Evolutionary conservation across 176 grass and related monocot genomes (phyloP), one percentile per base, ranked within the genome.

Genomic region (Panicum miliaceum): DNA sequence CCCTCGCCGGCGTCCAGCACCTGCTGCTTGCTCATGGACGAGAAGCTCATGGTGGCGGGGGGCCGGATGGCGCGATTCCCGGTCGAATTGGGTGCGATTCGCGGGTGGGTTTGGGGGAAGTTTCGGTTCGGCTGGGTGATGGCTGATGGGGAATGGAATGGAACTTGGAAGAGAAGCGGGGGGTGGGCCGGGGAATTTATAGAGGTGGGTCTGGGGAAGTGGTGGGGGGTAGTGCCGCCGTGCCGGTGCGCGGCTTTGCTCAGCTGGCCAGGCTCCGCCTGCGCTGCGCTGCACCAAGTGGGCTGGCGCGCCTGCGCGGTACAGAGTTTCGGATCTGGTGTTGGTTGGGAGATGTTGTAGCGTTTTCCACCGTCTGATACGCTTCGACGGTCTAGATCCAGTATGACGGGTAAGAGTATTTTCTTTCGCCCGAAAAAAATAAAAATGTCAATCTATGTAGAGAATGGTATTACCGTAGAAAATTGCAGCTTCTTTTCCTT

Each of bases 11-110:
- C 26, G 41, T 84, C 74, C 48, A 88, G 62, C 36, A 71, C 79
- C 77, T 85, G 80, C 83, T 96, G 81, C 85, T 90, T 90, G 75
- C 50, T 68, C 84, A 74, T 60, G 1, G 84, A 86, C 4, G 88
- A 86, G 59, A 83, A 86, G 88, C 84, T 83, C 88, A 83, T 85
- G 61, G 41, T 45, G 37, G 58, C 36, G 52, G 12, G 12, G 29
- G 16, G 66, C 18, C 10, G 23, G 29, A 19, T 20, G 68, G 68
- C 6, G 11, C 26, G 36, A 37, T 43, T 14, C 12, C n/a, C 14
- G 12, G 64, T 58, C 36, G 46, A 75, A 71, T 81, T 68, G 2
- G 38, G 18, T 60, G 79, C 12, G 80, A 47, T 75, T 62, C 63
- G 63, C 32, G 5, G 5, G 3, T 51, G 35, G 71, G 13, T 82